Base-by-base conservation (phyloP, 345 rosid species). In the Salix caprea region DNA sequence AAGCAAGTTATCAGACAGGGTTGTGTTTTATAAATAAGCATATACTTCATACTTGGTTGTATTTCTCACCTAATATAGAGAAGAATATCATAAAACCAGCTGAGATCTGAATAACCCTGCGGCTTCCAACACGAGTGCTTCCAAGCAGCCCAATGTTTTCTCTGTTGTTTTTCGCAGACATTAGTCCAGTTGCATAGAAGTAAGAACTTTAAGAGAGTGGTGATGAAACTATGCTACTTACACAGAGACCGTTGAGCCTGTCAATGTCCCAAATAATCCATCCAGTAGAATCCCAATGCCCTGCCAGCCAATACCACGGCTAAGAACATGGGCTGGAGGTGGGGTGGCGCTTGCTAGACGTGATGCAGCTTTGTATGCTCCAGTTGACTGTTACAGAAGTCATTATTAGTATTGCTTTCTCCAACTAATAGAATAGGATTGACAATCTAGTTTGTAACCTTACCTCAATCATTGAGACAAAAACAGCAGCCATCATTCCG, bases 231-330 rank as follows among this genome's bases (percentile, higher is more conserved):
- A 73, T 5, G 64, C 67, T 68, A 77, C 94, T 86, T 87, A 96
- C 98, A 90, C 85, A 50, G 97, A 94, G 74, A 96, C 97, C 0
- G 94, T 82, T 62, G 92, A 91, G 65, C 98, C 99, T 0, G 86
- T 85, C 78, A 96, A 46, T 1, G 98, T 92, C 79, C 99, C 99
- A 65, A 93, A 96, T 79, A 96, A 87, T 52, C 99, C 99, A 56
- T 74, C 79, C 58, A 96, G 83, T 74, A 96, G 91, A 70, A 96
- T 96, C 8, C 98, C 99, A 76, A 96, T 88, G 72, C 98, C 99
- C 86, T 96, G 99, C 99, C 99, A 96, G 36, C 99, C 99, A 40
- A 96, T 96, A 34, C 98, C 99, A 3, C 99, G 99, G 85, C 99
- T 96, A 81, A 96, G 98, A 50, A 96, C 91, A 81, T 92, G 97